Conservation (phyloP, 1,284 basidiomycete genomes). For the Ceratobasidium sp. region DNA sequence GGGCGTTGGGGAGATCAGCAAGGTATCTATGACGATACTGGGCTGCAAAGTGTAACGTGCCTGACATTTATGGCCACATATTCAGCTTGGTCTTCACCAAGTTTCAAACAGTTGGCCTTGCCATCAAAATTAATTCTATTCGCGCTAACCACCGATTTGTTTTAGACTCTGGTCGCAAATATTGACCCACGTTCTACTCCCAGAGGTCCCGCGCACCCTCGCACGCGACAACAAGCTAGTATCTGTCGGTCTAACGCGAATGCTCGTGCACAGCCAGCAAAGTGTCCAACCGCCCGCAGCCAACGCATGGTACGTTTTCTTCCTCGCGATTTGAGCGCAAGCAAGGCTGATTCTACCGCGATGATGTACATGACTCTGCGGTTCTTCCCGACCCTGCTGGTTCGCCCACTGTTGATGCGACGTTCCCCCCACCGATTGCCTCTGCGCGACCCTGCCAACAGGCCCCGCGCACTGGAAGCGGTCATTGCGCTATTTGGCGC, state of each 20-base stretch:
- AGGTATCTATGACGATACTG: neutral
- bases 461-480: conserved; percentile 30
- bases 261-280: conserved; percentile 77
- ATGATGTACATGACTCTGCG: neutral
- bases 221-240: conserved; percentile 86
- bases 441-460: conserved; percentile 10
- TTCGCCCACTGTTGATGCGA: conserved; percentile 14
- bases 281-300: conserved; percentile 75
- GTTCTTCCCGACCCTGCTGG: conserved; percentile 10
- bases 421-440: conserved; percentile 12
- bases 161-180: conserved; percentile 87
- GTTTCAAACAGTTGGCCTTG: neutral
- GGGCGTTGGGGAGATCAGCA: neutral
- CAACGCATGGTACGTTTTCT: conserved; percentile 69
- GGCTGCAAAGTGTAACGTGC: conserved; percentile 1
- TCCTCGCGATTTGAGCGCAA: conserved; percentile 10
- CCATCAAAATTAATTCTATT: conserved; percentile 27
- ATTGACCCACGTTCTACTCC: conserved; percentile 79
- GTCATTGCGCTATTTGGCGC: conserved; percentile 16
- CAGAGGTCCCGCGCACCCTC: conserved; percentile 83
- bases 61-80: neutral
- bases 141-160: conserved; percentile 11
- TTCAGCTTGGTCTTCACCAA: neutral
- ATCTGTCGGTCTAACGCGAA: conserved; percentile 81
- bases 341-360: neutral